These are phyloP conservation scores for Phalaenopsis hybrid DNA, from an alignment of 116 monocot genomes.

Conservation along the genomic window DNA sequence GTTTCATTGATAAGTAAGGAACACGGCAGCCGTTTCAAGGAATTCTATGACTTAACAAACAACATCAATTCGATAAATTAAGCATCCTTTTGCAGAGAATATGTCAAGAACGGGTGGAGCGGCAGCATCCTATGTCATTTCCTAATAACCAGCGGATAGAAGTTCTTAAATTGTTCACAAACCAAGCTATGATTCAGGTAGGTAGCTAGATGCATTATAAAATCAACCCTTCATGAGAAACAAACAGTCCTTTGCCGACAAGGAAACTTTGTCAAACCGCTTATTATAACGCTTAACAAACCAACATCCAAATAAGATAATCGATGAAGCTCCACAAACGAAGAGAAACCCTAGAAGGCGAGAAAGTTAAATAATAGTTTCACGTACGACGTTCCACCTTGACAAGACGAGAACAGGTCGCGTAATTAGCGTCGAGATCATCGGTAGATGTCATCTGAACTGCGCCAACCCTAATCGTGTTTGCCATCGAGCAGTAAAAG, in stretches of 20 bases:
- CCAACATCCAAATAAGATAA: not conserved
- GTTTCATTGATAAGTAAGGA: not conserved
- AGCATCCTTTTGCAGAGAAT: not conserved
- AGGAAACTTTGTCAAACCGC: not conserved
- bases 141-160: not conserved
- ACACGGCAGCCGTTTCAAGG: not conserved
- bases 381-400: conserved; percentile 10
- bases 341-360: not conserved
- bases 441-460: conserved; percentile 87
- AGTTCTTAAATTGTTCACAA: not conserved
- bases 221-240: not conserved
- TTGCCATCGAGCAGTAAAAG: conserved; percentile 8
- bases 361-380: not conserved
- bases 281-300: not conserved
- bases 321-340: not conserved
- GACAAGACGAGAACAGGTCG: conserved; percentile 63
- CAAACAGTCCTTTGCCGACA: not conserved
- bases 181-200: not conserved
- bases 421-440: conserved; percentile 67
- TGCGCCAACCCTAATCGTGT: conserved; percentile 43
- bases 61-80: not conserved
- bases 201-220: too few relatives aligned
- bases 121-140: not conserved
- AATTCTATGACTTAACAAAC: not conserved
- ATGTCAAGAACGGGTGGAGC: not conserved